These are phyloP conservation scores for Yamadazyma insecticola DNA, from an alignment of 805 yeast species.

Conservation along the genomic window DNA sequence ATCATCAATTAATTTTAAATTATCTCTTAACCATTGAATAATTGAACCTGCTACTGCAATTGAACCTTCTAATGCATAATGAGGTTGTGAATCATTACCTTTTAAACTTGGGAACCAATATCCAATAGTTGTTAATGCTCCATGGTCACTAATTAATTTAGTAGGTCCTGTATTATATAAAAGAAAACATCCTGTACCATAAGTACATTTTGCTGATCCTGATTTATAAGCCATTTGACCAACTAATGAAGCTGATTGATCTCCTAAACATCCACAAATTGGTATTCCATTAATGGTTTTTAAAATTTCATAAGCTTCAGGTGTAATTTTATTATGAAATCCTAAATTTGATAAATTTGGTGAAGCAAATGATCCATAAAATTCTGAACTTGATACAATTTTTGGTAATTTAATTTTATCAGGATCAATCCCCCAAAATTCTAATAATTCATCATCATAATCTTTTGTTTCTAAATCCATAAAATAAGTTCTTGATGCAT, in stretches of 20 bases:
- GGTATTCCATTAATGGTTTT: slow-evolving; percentile 58
- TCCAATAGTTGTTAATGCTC: slow-evolving; percentile 85
- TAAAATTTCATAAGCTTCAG: slow-evolving; percentile 48
- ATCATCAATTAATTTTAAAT: slow-evolving; percentile 72
- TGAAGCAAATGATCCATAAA: slow-evolving; percentile 65
- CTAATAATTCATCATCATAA: slow-evolving; percentile 72
- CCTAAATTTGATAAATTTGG: slow-evolving; percentile 55
- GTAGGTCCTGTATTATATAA: slow-evolving; percentile 79
- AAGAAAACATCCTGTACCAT: slow-evolving; percentile 93
- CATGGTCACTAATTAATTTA: slow-evolving; percentile 69
- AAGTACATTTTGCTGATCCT: slow-evolving; percentile 92
- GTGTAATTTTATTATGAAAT: slow-evolving; percentile 46
- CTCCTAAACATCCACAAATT: slow-evolving; percentile 87
- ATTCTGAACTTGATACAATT: slow-evolving; percentile 73
- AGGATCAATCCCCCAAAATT: slow-evolving; percentile 76
- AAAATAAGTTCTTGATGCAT: slow-evolving; percentile 87
- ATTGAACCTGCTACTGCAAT: slow-evolving; percentile 95
- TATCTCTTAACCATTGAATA: slow-evolving; percentile 91
- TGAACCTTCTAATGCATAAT: slow-evolving; percentile 90
- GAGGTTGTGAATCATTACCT: slow-evolving; percentile 52
- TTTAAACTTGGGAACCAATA: slow-evolving; percentile 75
- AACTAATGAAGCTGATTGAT: slow-evolving; percentile 88
- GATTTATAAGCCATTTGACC: slow-evolving; percentile 83
- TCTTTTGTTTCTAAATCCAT: slow-evolving; percentile 74
- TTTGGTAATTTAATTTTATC: slow-evolving; percentile 64